Evolutionary conservation across 176 grass and related monocot genomes (phyloP).

Genomic region (Avena atlantica): DNA sequence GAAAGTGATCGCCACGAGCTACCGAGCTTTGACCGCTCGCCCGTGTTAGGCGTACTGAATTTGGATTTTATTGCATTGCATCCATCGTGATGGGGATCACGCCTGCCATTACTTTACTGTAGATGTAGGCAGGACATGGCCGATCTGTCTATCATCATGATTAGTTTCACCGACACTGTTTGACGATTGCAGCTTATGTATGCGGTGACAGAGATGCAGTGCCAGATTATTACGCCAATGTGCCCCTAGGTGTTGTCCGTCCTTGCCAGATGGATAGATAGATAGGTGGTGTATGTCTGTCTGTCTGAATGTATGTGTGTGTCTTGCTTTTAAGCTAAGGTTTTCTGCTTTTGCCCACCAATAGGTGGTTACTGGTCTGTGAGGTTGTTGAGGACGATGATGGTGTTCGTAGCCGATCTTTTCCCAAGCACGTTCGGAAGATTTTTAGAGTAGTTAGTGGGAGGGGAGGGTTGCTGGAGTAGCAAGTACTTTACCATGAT

Average conservation of each 20-base stretch:
- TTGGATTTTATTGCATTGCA: not conserved
- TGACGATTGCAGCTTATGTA: not conserved
- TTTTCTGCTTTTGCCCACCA: constrained; percentile 34
- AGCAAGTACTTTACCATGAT: not conserved
- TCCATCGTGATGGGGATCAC: not conserved
- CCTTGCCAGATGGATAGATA: not conserved
- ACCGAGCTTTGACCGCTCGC: not conserved
- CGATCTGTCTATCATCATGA: not conserved
- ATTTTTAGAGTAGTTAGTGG: not conserved
- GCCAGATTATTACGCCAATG: not conserved
- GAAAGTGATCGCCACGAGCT: constrained; percentile 16
- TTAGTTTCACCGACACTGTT: not conserved
- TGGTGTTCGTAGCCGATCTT: not conserved
- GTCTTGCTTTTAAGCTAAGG: constrained; percentile 45
- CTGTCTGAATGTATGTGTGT: not conserved
- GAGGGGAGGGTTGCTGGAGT: not conserved
- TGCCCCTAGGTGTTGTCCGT: not conserved
- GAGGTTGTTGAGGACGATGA: constrained; percentile 11
- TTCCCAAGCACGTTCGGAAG: not conserved
- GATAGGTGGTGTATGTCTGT: not conserved
- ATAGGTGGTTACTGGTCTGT: not conserved
- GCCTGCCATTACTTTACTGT: not conserved
- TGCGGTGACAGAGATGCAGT: not conserved
- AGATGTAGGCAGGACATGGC: not conserved
- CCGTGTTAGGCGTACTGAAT: not conserved